Base-by-base conservation (phyloP, 2,329 filamentous ascomycete species). In the Hymenoscyphus occultus region DNA sequence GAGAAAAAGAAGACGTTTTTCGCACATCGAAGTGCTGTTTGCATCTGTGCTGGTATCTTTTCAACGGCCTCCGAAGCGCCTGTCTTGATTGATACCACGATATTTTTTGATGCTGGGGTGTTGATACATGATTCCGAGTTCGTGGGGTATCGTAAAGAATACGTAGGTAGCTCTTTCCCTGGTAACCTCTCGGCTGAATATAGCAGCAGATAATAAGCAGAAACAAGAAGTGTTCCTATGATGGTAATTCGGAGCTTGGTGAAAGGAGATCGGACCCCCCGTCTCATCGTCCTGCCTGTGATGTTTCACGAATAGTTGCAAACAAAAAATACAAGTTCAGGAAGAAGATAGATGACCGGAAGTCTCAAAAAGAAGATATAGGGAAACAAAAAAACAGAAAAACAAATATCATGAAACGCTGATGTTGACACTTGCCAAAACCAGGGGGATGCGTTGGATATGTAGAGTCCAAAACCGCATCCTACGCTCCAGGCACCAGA, bases 1-100 rank as follows among this genome's bases (percentile, higher is more conserved):
- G 82, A 83, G 73, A 85, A 90, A 70, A 87, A 77, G 62, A 85
- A 77, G 63, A 80, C 82, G 68, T 87, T 73, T 5, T 39, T 14
- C 14, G 57, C 75, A 68, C 83, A 85, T 63, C 77, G 78, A 14
- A 84, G 77, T 1, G 78, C 78, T 6, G 83, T 84, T 69, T 84
- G 75, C 31, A 85, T 77, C 69, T 85, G 83, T 2, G 80, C 82
- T 3, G 84, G 83, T 1, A 86, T 72, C 58, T 79, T 82, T 40
- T 79, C 76, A 65, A 79, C 84, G n/a, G 81, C 75, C 71, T 85
- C 83, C 22, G 81, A 82, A 2, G 83, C 83, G 48, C 83, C 83
- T 3, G 84, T 86, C 75, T 86, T 86, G 61, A 86, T 74, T 19
- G 85, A 75, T 35, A 65, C 61, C 7, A 63, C 64, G 9, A 65